Evolutionary conservation across 306 rosid species (phyloP), one percentile per base, ranked within the genome.

Genomic region (Quercus agrifolia): DNA sequence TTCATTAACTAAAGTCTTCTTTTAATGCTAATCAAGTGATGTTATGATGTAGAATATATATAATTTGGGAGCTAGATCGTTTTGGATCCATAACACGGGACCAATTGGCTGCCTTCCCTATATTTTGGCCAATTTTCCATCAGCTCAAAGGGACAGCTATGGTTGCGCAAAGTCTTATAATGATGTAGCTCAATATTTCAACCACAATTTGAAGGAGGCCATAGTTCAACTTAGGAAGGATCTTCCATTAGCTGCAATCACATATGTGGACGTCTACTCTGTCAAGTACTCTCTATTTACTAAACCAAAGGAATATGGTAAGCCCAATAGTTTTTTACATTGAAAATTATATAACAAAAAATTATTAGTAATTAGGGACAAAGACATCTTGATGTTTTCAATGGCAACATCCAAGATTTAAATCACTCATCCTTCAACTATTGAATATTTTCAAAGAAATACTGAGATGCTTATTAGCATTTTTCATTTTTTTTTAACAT

Each of bases 101-200:
- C 90, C 90, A 28, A 4, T 79, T 35, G 90, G 85, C 0, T 82
- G 90, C 17, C 77, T 82, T 17, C 83, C 88, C 58, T 12, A 2
- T 13, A 79, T 79, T 18, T 49, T 87, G 81, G 11, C 73, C 13
- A 49, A 2, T n/a, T 56, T 82, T 62, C 44, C 10, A 57, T 56
- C 62, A 0, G 76, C 79, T 4, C 57, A 55, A 75, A 74, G 15
- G 21, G 97, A 91, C 76, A 21, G 12, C 0, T 66, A 70, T 49
- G 93, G 95, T 5, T 91, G 98, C 25, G 89, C 87, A 55, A 69
- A 33, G 19, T 78, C 85, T 63, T 81, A 80, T 74, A 93, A 93
- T 61, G 89, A 86, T 5, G 86, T 93, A 15, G 81, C 88, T 71
- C 88, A 80, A 11, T 25, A 73, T 56, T 93, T 86, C 83, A 93